Conservation (phyloP, 2,329 filamentous ascomycete species). For the Huntiella savannae region DNA sequence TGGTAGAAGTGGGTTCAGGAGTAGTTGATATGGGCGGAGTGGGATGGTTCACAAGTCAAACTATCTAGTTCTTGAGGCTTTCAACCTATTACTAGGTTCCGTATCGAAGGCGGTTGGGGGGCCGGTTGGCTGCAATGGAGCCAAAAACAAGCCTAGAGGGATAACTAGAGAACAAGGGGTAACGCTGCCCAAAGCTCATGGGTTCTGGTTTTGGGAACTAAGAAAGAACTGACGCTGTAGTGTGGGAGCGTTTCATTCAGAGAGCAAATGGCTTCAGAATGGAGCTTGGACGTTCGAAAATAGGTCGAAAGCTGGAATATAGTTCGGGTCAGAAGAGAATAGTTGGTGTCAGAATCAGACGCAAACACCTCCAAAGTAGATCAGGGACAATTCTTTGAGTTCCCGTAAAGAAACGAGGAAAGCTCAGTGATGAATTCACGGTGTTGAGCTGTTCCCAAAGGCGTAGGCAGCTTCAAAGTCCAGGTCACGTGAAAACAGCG, state of each 20-base stretch:
- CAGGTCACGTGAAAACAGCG: no score
- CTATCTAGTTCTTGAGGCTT: background rate
- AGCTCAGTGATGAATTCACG: no score
- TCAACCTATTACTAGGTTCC: background rate
- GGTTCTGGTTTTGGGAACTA: background rate
- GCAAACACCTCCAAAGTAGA: no score
- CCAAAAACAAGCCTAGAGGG: background rate
- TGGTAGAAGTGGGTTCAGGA: background rate
- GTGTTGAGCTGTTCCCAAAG: no score
- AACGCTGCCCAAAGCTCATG: constrained; percentile 1
- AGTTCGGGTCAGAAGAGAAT: background rate
- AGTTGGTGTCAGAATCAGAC: background rate
- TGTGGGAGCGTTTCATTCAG: background rate
- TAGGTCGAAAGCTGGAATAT: background rate
- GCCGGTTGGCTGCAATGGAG: background rate
- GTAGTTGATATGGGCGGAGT: background rate
- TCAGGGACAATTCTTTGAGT: no score
- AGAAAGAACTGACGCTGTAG: background rate
- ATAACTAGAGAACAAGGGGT: constrained; percentile 2
- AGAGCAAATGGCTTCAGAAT: background rate
- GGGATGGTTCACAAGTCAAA: background rate
- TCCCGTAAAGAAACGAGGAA: no score
- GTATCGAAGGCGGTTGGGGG: constrained; percentile 2
- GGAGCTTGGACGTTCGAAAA: constrained; percentile 4
- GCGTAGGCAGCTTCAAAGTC: no score